Evolutionary conservation across 2,329 filamentous ascomycete genomes (phyloP).

Genomic region (Penicillium brevicompactum): DNA sequence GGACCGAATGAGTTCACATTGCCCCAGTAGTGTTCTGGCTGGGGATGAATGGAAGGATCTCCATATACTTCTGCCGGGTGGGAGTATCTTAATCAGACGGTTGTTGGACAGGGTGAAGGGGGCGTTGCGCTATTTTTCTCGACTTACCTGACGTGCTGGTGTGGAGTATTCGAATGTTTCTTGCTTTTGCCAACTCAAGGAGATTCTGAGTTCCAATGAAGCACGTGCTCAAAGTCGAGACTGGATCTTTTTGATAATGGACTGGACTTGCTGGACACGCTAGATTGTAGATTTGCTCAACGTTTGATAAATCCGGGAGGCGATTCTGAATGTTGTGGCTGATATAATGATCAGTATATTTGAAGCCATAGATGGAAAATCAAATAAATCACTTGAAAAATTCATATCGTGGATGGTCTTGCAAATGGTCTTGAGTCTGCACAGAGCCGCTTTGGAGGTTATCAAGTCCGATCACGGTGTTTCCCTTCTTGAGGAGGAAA

Average conservation of each 20-base stretch:
- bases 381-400: conserved; percentile 5
- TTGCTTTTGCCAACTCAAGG: conserved; percentile 30
- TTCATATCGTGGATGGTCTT: conserved; percentile 9
- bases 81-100: neutral
- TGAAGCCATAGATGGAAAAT: neutral
- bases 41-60: conserved; percentile 33
- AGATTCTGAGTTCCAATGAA: conserved; percentile 37
- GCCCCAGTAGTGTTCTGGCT: conserved; percentile 38
- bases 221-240: conserved; percentile 33
- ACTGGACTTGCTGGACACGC: conserved; percentile 36
- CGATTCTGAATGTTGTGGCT: conserved; percentile 18
- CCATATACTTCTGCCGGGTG: conserved; percentile 31
- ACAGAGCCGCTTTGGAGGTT: conserved; percentile 17
- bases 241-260: conserved; percentile 35
- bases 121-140: too few relatives aligned
- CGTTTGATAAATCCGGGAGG: conserved; percentile 9
- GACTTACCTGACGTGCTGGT: conserved; percentile 32
- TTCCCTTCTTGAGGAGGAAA: conserved; percentile 13
- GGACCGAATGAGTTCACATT: conserved; percentile 47
- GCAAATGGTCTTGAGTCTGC: conserved; percentile 12
- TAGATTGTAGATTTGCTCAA: conserved; percentile 37
- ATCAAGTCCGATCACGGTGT: conserved; percentile 17
- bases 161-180: conserved; percentile 32
- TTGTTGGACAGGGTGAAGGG: neutral
- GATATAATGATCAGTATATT: too few relatives aligned